These are phyloP conservation scores for Balamuthia mandrillaris DNA, from an alignment of 208 protist species.

Conservation along the genomic window DNA sequence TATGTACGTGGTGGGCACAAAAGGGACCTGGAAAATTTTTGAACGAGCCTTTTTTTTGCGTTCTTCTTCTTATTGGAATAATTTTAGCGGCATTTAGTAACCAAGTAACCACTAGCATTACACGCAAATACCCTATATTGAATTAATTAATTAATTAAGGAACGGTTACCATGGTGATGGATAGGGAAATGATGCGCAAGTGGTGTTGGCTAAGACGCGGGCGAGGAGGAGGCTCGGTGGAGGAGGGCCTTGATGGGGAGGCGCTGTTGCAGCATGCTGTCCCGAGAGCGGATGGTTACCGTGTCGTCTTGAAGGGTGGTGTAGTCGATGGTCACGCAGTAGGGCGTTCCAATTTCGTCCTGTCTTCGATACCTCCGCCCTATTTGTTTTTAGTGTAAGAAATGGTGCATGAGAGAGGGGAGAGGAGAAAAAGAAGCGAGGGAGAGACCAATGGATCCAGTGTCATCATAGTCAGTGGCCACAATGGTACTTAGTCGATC, in stretches of 20 bases:
- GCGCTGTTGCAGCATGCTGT: constrained; percentile 15
- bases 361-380: constrained; percentile 93
- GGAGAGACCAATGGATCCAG: constrained; percentile 35
- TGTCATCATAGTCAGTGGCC: not conserved
- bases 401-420: not conserved
- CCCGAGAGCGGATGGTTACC: not conserved
- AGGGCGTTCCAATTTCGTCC: constrained; percentile 98
- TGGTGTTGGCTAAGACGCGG: no score
- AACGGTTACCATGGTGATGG: no score
- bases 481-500: not conserved
- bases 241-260: not conserved
- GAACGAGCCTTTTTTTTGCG: no score
- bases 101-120: no score
- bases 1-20: no score
- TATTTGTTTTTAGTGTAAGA: constrained; percentile 60
- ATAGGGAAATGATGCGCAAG: no score
- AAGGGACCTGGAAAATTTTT: no score
- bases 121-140: no score
- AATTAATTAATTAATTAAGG: no score
- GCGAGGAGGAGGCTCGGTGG: no score
- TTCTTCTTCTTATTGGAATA: no score
- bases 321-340: constrained; percentile 92
- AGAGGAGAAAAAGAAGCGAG: not conserved
- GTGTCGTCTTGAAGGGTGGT: constrained; percentile 37
- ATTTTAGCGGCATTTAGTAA: no score